phyloP scores from a whole-genome alignment of 148 eudicot genomes.

The Rhododendron vialii region DNA sequence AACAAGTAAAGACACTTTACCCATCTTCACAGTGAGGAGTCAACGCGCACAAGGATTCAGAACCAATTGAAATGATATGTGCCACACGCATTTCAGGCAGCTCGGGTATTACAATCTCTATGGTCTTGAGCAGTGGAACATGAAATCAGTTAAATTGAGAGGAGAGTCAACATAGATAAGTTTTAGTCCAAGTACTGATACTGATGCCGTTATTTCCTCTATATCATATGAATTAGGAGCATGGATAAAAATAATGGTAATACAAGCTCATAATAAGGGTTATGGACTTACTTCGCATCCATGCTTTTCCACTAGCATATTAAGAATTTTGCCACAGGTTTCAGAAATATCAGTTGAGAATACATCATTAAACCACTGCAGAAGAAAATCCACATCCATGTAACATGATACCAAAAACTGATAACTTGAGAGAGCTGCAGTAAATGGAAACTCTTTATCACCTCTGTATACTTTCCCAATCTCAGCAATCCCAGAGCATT shows the following conservation, averaged over 20 bases:
- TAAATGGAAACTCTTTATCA: conserved; percentile 18
- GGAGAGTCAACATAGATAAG: neutral
- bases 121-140: conserved; percentile 39
- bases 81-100: conserved; percentile 79
- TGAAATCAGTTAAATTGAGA: conserved; percentile 11
- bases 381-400: conserved; percentile 3
- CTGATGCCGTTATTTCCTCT: neutral
- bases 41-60: conserved; percentile 57
- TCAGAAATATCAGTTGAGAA: conserved; percentile 75
- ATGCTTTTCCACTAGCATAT: conserved; percentile 51
- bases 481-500: conserved; percentile 48
- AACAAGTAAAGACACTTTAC: conserved; percentile 32
- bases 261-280: neutral
- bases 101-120: conserved; percentile 85
- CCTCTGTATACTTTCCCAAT: conserved; percentile 93
- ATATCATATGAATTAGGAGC: neutral
- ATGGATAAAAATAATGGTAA: conserved; percentile 1
- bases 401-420: conserved; percentile 9
- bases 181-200: neutral
- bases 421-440: neutral
- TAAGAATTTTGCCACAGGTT: conserved; percentile 76
- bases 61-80: conserved; percentile 89
- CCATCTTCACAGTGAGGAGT: conserved; percentile 81
- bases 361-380: conserved; percentile 99
- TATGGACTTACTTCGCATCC: conserved; percentile 61